Conservation (phyloP, 352 stramenopile genomes). For the Phytopythium aichiense region DNA sequence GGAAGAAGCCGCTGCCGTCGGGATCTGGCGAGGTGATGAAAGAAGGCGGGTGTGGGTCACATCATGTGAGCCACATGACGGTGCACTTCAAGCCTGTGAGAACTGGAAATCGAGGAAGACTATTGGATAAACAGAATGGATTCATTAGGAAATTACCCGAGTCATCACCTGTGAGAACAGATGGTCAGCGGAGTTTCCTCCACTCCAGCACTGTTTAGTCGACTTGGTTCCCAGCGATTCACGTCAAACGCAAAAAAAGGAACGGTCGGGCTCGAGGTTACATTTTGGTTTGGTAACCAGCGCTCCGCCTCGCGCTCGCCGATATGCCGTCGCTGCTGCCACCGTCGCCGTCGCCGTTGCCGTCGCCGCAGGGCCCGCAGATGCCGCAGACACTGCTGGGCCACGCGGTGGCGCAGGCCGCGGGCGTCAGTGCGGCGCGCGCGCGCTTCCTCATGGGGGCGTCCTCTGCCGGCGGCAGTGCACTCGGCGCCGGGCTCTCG, state of each 20-base stretch:
- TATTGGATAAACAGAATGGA: background rate
- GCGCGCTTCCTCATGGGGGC: conserved; percentile 35
- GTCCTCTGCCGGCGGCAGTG: conserved; percentile 12
- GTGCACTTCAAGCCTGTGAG: background rate
- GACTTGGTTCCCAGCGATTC: background rate
- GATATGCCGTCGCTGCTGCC: conserved; percentile 39
- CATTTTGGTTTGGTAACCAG: background rate
- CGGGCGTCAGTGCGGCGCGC: conserved; percentile 34
- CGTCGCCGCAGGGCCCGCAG: conserved; percentile 17
- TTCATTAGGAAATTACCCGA: no score
- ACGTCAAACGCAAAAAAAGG: background rate
- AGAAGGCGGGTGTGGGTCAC: background rate
- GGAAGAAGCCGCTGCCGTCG: no score
- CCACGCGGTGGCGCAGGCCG: conserved; percentile 39
- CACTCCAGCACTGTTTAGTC: no score
- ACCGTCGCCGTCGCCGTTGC: conserved; percentile 24
- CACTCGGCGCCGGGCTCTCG: background rate
- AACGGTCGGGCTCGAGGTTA: background rate
- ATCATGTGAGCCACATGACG: background rate
- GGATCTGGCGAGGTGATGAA: no score
- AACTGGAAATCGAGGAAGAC: background rate
- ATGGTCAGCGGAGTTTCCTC: no score
- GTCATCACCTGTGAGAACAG: no score
- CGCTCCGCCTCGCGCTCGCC: background rate
- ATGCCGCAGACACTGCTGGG: conserved; percentile 21